phyloP scores from a whole-genome alignment of 1,139 yeast genomes.

The Suzukiozyma palmioleophila region DNA sequence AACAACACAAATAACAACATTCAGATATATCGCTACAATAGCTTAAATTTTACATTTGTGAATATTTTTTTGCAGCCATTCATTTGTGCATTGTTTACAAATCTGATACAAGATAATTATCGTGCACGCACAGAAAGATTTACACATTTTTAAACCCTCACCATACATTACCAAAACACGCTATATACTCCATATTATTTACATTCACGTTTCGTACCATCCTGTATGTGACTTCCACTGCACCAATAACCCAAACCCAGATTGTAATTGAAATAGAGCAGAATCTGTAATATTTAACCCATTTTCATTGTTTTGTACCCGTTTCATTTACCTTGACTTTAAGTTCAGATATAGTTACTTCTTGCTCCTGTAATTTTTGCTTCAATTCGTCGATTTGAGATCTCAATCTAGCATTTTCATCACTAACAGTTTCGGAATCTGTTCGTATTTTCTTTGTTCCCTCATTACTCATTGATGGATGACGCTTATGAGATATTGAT shows the following conservation, averaged over 20 bases:
- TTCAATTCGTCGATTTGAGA: not conserved
- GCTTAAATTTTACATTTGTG: too few relatives aligned
- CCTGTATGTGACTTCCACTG: too few relatives aligned
- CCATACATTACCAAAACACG: not conserved
- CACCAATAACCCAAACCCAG: slow-evolving; percentile 1
- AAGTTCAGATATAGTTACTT: not conserved
- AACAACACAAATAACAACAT: not conserved
- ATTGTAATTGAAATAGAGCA: not conserved
- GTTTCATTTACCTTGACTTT: not conserved
- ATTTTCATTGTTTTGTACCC: not conserved
- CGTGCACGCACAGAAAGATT: not conserved
- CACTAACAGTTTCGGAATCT: not conserved
- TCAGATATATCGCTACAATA: not conserved
- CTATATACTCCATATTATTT: too few relatives aligned
- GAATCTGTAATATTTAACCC: not conserved
- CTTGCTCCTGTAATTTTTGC: not conserved
- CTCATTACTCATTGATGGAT: not conserved
- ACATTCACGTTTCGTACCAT: too few relatives aligned
- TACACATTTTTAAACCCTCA: not conserved
- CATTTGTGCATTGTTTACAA: not conserved
- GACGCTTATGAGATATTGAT: not conserved
- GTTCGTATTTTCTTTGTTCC: not conserved
- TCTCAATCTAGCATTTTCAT: slow-evolving; percentile 10
- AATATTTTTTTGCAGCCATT: not conserved
- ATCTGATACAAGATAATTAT: not conserved